Conservation (phyloP, 768 basidiomycete species). For the Chlorophyllum brunneum region DNA sequence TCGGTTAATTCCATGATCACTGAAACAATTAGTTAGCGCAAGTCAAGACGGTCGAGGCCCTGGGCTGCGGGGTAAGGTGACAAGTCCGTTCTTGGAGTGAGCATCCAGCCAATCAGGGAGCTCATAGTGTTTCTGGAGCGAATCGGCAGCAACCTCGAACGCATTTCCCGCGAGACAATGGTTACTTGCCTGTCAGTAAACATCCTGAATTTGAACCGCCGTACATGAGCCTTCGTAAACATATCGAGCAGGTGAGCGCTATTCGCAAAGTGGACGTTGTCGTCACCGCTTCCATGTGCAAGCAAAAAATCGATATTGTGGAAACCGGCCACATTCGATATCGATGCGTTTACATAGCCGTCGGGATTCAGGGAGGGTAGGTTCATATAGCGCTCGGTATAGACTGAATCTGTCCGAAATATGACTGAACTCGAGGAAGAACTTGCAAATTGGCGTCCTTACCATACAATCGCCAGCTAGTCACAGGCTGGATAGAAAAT, state of each 20-base stretch:
- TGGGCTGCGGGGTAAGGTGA: background rate
- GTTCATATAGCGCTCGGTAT: conserved; percentile 97
- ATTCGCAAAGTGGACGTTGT: conserved; percentile 95
- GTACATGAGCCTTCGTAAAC: conserved; percentile 74
- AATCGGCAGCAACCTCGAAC: background rate
- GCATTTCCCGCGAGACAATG: background rate
- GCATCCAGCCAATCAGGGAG: conserved; percentile 13
- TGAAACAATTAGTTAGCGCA: conserved; percentile 27
- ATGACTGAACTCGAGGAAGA: background rate
- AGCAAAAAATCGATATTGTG: conserved; percentile 74
- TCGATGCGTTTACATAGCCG: conserved; percentile 89
- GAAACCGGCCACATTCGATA: conserved; percentile 88
- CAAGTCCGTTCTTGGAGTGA: too few species aligned
- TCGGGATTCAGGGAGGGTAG: conserved; percentile 71
- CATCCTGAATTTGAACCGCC: conserved; percentile 85
- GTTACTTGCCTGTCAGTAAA: conserved; percentile 85
- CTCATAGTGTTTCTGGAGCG: background rate
- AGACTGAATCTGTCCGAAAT: conserved; percentile 76
- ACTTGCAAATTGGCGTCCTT: conserved; percentile 19
- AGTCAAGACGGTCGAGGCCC: conserved; percentile 1
- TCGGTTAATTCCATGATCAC: conserved; percentile 74
- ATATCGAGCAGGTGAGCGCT: conserved; percentile 90
- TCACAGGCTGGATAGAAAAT: conserved; percentile 60
- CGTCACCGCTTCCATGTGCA: conserved; percentile 92
- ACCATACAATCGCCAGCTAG: conserved; percentile 83